Percentiles rank a stretch among this genome's conserved stretches.
Conservation (phyloP, 116 monocot genomes). For the Dioscorea cayenensis region DNA sequence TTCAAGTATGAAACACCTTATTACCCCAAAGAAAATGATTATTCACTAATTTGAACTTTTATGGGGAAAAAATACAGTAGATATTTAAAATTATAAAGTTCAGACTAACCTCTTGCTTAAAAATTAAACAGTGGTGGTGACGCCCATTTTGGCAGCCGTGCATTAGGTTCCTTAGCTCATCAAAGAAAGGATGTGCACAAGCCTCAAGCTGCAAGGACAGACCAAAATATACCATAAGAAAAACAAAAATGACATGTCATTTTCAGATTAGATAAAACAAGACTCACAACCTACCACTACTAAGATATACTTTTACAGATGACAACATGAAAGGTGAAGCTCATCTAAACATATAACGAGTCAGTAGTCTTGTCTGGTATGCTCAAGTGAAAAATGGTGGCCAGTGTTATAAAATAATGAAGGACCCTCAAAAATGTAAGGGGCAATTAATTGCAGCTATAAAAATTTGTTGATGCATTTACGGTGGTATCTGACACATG, state of each 20-base stretch:
- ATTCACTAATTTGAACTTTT: too few relatives aligned
- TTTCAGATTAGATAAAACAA: not conserved
- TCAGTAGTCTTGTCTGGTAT: too few relatives aligned
- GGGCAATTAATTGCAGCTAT: too few relatives aligned
- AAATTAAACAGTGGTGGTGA: slow-evolving; percentile 61
- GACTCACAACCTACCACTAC: not conserved
- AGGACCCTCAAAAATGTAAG: too few relatives aligned
- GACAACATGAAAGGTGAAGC: slow-evolving; percentile 1
- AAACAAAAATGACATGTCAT: slow-evolving; percentile 2
- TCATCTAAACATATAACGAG: not conserved
- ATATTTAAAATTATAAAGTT: not conserved
- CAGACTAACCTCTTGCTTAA: slow-evolving; percentile 55
- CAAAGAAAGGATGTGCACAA: slow-evolving; percentile 70
- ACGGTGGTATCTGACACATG: too few relatives aligned
- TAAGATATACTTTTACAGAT: not conserved
- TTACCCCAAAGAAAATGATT: too few relatives aligned
- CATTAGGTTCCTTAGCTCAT: slow-evolving; percentile 65
- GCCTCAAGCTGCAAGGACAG: slow-evolving; percentile 54
- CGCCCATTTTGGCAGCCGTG: slow-evolving; percentile 61
- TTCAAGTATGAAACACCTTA: too few relatives aligned
- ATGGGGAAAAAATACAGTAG: too few relatives aligned
- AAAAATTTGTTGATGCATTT: too few relatives aligned
- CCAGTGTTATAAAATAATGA: too few relatives aligned
- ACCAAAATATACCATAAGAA: slow-evolving; percentile 1
- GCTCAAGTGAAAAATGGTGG: too few relatives aligned